Evolutionary conservation across 306 rosid species (phyloP).

Genomic region (Glycine latifolia): DNA sequence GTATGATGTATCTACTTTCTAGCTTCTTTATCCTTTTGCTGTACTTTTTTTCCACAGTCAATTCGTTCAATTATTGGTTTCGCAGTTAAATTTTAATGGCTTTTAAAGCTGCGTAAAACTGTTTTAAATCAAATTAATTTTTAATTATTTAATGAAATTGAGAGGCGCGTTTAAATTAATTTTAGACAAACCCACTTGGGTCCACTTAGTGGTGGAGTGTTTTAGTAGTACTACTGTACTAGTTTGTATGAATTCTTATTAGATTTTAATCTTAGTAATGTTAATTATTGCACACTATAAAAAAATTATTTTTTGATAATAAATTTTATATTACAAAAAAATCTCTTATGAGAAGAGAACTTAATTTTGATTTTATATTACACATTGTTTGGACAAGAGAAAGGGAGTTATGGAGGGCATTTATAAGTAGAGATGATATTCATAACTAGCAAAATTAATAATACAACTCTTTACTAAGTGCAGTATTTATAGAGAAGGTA

Average conservation of each 20-base stretch:
- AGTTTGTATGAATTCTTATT: background rate
- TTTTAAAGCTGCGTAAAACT: background rate
- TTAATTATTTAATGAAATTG: background rate
- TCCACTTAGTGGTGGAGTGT: too few relatives aligned
- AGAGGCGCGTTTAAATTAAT: background rate
- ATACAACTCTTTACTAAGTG: constrained; percentile 8
- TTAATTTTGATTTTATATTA: background rate
- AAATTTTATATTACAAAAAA: too few relatives aligned
- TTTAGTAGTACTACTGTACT: too few relatives aligned
- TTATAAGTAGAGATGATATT: constrained; percentile 36
- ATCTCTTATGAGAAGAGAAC: background rate
- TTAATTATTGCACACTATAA: too few relatives aligned
- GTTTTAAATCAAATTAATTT: background rate
- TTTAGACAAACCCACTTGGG: background rate
- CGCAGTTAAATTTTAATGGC: constrained; percentile 24
- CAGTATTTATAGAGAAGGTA: constrained; percentile 21
- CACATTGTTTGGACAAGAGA: background rate
- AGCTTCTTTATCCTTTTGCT: background rate
- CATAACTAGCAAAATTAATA: constrained; percentile 40
- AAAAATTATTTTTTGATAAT: too few relatives aligned
- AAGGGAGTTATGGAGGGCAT: background rate
- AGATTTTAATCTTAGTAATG: too few relatives aligned
- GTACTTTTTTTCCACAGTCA: background rate
- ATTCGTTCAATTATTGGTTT: constrained; percentile 49
- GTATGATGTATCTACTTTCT: background rate